Conservation (phyloP, 2,329 filamentous ascomycete genomes). For the Ophiostoma ips region DNA sequence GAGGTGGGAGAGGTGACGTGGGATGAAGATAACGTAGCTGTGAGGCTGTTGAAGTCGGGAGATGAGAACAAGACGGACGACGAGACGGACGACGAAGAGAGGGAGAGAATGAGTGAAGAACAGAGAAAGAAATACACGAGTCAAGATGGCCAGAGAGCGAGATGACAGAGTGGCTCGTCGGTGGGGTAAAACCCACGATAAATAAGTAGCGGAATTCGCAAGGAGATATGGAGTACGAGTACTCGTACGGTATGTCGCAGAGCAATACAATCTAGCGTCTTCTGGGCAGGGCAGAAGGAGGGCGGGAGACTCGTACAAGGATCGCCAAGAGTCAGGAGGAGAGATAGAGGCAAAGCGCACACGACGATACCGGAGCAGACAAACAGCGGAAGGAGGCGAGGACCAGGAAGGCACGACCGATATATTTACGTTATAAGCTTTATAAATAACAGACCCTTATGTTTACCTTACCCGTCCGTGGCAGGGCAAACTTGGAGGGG, state of each 20-base stretch:
- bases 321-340: neutral
- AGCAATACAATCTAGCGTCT: no score
- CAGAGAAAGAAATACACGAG: no score
- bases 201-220: no score
- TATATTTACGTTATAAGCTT: neutral
- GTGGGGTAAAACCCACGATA: no score
- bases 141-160: neutral
- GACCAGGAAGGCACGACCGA: neutral
- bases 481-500: no score
- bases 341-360: neutral
- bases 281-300: neutral
- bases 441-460: neutral
- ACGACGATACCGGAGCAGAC: neutral
- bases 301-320: neutral
- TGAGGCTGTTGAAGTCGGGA: no score
- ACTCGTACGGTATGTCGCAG: neutral
- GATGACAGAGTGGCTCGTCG: neutral
- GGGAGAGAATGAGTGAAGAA: no score
- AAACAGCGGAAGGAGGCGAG: neutral
- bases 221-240: no score
- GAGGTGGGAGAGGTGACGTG: neutral
- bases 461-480: no score
- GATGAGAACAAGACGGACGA: neutral
- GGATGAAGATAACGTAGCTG: no score
- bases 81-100: no score